Base-by-base conservation (phyloP, 331 rosid genomes). In the Saraca asoca region DNA sequence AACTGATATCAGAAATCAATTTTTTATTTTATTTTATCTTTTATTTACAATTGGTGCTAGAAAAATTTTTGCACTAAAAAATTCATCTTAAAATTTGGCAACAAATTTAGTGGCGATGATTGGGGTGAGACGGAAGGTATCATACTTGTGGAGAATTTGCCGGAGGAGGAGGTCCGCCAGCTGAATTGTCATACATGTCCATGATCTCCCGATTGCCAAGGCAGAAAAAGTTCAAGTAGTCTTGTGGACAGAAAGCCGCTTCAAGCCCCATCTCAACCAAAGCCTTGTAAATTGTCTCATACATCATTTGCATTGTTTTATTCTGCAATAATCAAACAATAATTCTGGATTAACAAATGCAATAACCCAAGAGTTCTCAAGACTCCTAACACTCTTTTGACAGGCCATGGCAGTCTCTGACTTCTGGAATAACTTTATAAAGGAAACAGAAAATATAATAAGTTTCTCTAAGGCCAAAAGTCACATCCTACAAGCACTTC, bases 251-350 rank as follows among this genome's bases (percentile, higher is more conserved):
- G 87, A 46, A 82, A 46, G 85, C 83, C 10, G 62, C 84, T 59
- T 90, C 97, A 49, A 94, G 96, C 71, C 97, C 97, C 77, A 66
- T 88, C 78, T 94, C 99, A 74, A 63, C 78, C 77, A 94, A 83
- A 20, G 97, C 96, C 83, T 86, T 88, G 80, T 88, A 88, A 75
- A 94, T 68, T n/a, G 88, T 88, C 82, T 86, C 92, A 55, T 94
- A 94, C 99, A 94, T 94, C 96, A 88, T 94, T 83, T 94, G 97
- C 99, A 94, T 94, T 57, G 99, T 94, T 81, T 88, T 94, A 57
- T 86, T 43, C 99, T 94, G 89, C 69, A 85, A 52, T 66, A 75
- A 72, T 41, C 35, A 64, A 49, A 53, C 34, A 66, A 46, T 10
- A 60, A 39, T 19, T 38, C 37, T 12, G 12, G 58, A 48, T 62